Evolutionary conservation across 2,329 filamentous ascomycete species (phyloP).

Genomic region (Nigrospora sphaerica): DNA sequence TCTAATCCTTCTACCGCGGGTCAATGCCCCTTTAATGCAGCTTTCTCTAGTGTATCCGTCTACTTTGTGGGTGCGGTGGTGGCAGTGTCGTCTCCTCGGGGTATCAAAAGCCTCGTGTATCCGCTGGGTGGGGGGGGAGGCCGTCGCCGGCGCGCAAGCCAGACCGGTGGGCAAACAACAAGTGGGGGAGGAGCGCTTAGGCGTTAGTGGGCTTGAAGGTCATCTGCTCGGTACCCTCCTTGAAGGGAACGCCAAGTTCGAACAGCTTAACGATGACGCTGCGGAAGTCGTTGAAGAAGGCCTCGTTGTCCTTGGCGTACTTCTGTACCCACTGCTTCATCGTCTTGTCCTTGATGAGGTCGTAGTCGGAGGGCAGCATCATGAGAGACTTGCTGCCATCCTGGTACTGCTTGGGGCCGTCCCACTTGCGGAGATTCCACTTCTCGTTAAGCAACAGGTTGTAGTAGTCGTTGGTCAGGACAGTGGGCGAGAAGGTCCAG

Average conservation of each 20-base stretch:
- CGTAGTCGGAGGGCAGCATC: slow-evolving; percentile 95
- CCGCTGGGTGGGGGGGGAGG: too few relatives aligned
- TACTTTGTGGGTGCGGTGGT: too few relatives aligned
- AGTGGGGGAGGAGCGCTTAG: slow-evolving; percentile 11
- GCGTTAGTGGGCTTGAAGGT: slow-evolving; percentile 54
- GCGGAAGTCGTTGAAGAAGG: slow-evolving; percentile 91
- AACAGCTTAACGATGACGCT: slow-evolving; percentile 75
- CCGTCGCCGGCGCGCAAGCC: too few relatives aligned
- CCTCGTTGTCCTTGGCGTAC: slow-evolving; percentile 85
- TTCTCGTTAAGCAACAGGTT: slow-evolving; percentile 82
- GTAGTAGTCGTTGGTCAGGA: slow-evolving; percentile 94
- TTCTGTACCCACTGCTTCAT: slow-evolving; percentile 75
- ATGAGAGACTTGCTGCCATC: slow-evolving; percentile 77
- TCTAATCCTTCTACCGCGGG: too few relatives aligned
- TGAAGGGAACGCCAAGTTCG: slow-evolving; percentile 89
- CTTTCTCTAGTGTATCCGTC: too few relatives aligned
- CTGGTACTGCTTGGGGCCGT: slow-evolving; percentile 75
- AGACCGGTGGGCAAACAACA: too few relatives aligned
- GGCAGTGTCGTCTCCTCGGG: too few relatives aligned
- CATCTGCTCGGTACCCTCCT: slow-evolving; percentile 53
- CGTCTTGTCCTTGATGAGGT: slow-evolving; percentile 80
- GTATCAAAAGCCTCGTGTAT: too few relatives aligned
- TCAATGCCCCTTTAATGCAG: too few relatives aligned
- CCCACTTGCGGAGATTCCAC: slow-evolving; percentile 88
- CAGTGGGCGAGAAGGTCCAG: slow-evolving; percentile 87